These are phyloP conservation scores for Fragaria nilgerrensis DNA, from an alignment of 306 rosid species.

Conservation along the genomic window DNA sequence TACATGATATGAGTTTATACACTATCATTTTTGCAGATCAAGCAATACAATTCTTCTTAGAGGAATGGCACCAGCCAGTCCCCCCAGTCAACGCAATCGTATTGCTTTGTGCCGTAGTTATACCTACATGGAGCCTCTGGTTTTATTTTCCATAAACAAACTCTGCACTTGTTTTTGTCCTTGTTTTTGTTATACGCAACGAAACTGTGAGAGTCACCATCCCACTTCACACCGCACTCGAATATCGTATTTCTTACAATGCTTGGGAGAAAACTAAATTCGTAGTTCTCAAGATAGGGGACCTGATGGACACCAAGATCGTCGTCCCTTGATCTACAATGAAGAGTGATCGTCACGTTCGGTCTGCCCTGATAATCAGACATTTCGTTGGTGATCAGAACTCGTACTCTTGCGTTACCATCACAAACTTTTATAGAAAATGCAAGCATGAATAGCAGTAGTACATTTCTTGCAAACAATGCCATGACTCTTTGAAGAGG, in stretches of 20 bases:
- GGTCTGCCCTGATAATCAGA: neutral
- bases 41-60: neutral
- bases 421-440: neutral
- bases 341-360: neutral
- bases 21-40: neutral
- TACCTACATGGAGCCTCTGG: neutral
- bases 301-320: slow-evolving; percentile 4
- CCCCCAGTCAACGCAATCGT: neutral
- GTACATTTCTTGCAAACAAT: neutral
- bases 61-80: neutral
- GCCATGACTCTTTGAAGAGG: slow-evolving; percentile 2
- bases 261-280: neutral
- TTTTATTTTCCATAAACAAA: slow-evolving; percentile 1
- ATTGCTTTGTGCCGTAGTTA: neutral
- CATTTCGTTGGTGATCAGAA: neutral
- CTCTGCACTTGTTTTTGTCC: neutral
- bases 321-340: slow-evolving; percentile 3
- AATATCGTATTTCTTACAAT: neutral
- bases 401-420: neutral
- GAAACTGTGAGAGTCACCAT: neutral
- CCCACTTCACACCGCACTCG: slow-evolving; percentile 11
- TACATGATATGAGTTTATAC: neutral
- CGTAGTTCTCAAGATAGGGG: neutral
- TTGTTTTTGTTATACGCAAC: neutral
- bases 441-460: neutral